phyloP scores from a whole-genome alignment of 305 asterid genomes.

The Fraxinus platypoda region DNA sequence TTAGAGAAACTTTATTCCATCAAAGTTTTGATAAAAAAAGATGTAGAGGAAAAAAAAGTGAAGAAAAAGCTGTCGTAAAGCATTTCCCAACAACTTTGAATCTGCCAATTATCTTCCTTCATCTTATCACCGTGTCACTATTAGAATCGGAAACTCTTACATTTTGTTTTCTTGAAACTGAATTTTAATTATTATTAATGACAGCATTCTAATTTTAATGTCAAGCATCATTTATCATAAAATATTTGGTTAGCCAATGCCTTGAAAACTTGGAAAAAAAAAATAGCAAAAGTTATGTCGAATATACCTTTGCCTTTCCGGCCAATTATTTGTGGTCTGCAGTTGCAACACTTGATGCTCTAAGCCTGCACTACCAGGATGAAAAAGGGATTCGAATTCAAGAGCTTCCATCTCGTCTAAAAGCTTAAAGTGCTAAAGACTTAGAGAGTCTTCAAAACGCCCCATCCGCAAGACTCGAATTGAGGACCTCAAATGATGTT shows the following conservation, averaged over 20 bases:
- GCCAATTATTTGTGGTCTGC: not conserved
- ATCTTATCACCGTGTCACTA: not conserved
- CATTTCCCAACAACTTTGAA: not conserved
- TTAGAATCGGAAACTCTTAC: not conserved
- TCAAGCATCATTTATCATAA: not conserved
- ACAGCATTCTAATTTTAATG: not conserved
- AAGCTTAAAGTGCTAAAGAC: not conserved
- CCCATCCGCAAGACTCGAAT: not conserved
- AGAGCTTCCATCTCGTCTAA: not conserved
- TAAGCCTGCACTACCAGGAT: slow-evolving; percentile 27
- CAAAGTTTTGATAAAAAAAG: not conserved
- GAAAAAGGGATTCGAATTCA: not conserved
- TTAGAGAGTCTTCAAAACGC: not conserved
- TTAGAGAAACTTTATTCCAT: not conserved
- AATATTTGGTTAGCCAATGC: not conserved
- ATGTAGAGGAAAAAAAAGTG: not conserved
- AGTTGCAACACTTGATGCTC: slow-evolving; percentile 26
- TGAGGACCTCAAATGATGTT: not conserved
- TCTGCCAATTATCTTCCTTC: not conserved
- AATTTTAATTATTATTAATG: not conserved
- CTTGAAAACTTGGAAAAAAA: not conserved
- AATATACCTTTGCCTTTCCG: too few species aligned
- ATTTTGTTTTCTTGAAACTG: not conserved
- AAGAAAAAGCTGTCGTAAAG: not conserved
- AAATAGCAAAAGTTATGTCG: not conserved